phyloP scores from a whole-genome alignment of 2,329 filamentous ascomycete species.

The Alternaria conjuncta region DNA sequence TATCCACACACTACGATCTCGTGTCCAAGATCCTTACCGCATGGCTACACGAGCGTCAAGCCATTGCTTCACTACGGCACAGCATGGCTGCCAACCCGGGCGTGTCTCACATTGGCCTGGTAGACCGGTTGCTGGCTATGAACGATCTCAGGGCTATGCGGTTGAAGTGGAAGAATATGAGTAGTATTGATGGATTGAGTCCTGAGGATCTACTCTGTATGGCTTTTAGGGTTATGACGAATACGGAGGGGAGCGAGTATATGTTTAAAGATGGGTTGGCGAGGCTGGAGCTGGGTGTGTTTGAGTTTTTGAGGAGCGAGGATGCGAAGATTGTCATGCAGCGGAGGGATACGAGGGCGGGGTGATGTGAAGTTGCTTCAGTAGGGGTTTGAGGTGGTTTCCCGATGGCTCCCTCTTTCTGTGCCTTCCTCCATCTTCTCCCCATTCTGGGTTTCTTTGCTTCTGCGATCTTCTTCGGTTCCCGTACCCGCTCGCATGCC shows the following conservation, averaged over 20 bases:
- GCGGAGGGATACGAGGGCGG: conserved; percentile 20
- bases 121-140: conserved; percentile 42
- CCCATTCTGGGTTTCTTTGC: not conserved
- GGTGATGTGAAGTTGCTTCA: not conserved
- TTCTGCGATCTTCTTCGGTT: not conserved
- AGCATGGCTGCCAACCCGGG: conserved; percentile 32
- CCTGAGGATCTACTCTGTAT: conserved; percentile 44
- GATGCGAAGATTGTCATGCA: conserved; percentile 44
- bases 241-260: conserved; percentile 43
- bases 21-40: conserved; percentile 36
- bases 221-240: conserved; percentile 40
- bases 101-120: conserved; percentile 31
- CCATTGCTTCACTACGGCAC: conserved; percentile 35
- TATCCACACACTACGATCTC: conserved; percentile 35
- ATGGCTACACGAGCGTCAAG: conserved; percentile 42
- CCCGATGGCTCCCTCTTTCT: not conserved
- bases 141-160: conserved; percentile 44
- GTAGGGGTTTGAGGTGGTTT: not conserved
- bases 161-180: conserved; percentile 48
- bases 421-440: not conserved
- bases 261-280: conserved; percentile 44
- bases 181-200: conserved; percentile 36
- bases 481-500: not conserved
- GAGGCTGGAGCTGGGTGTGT: conserved; percentile 34
- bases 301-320: conserved; percentile 40